Base-by-base conservation (phyloP, 2,329 filamentous ascomycete species). In the Orbilia quercus region DNA sequence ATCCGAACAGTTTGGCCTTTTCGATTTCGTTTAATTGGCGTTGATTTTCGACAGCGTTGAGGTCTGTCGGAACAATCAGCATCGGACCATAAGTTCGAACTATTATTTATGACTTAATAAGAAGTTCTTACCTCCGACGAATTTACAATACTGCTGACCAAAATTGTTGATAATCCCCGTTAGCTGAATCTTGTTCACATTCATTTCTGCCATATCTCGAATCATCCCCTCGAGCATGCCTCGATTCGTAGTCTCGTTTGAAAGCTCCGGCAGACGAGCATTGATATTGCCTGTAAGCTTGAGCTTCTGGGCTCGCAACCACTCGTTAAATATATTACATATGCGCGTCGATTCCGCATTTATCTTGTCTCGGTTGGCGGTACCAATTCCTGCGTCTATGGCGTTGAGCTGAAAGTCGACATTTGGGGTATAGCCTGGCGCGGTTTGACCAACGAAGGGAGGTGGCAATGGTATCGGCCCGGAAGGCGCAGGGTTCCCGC, bases 21-120 rank as follows among this genome's bases (percentile, higher is more conserved):
- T 73, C 60, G 42, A 66, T 71, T n/a, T 67, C 60, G 38, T 75
- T 76, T 9, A 78, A 65, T 51, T 78, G 76, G 16, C 74, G 74
- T 28, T 78, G 74, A 2, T 67, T 73, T 23, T 72, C 74, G 44
- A 78, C 73, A 6, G 78, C 77, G 34, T 79, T 77, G 25, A 64
- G 60, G 22, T 77, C 76, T 44, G 73, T 34, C 5, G 4, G 3
- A 22, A 34, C 16, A 1, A 20, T 51, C 14, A 50, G 18, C 23
- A 31, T 45, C 75, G 4, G n/a, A 2, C n/a, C n/a, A 48, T 25
- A 4, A 11, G 20, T 62, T 25, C n/a, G 31, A 16, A 6, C 4
- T 14, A 47, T 28, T 12, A 25, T 18, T 6, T 3, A 28, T 20
- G 14, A 14, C 16, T 7, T 2, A 28, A 22, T 7, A 16, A 34